Evolutionary conservation across 805 yeast genomes (phyloP).

Genomic region (Starmera dryadoides): DNA sequence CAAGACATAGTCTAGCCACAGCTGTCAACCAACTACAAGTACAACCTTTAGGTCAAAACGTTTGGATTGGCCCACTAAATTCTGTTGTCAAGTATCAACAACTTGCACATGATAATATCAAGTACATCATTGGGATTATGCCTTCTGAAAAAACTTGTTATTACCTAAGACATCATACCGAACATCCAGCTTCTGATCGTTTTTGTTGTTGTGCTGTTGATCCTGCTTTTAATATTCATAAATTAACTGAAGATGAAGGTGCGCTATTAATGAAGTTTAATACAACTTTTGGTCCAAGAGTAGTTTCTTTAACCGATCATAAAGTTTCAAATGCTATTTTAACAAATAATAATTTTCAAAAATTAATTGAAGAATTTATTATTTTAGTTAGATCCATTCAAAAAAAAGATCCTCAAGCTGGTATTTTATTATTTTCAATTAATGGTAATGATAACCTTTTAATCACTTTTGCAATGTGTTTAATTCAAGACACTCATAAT

Average conservation of each 20-base stretch:
- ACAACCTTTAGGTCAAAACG: constrained; percentile 31
- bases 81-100: constrained; percentile 31
- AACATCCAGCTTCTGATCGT: constrained; percentile 18
- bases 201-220: constrained; percentile 26
- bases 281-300: constrained; percentile 16
- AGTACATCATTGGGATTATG: constrained; percentile 28
- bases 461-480: constrained; percentile 15
- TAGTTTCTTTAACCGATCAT: constrained; percentile 12
- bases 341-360: constrained; percentile 18
- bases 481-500: constrained; percentile 16
- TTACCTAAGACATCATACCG: constrained; percentile 17
- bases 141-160: constrained; percentile 26
- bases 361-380: constrained; percentile 15
- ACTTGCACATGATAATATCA: constrained; percentile 30
- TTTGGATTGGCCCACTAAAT: constrained; percentile 41
- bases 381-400: constrained; percentile 12
- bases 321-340: constrained; percentile 16
- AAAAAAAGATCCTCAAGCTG: constrained; percentile 17
- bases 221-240: constrained; percentile 25
- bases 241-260: constrained; percentile 20
- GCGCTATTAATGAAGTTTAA: constrained; percentile 19
- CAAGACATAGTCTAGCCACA: constrained; percentile 17
- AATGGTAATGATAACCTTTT: constrained; percentile 22
- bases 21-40: constrained; percentile 26
- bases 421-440: constrained; percentile 18